Evolutionary conservation across 2,329 filamentous ascomycete genomes (phyloP), one percentile per base, ranked within the genome.

Genomic region (Botrytis deweyae): DNA sequence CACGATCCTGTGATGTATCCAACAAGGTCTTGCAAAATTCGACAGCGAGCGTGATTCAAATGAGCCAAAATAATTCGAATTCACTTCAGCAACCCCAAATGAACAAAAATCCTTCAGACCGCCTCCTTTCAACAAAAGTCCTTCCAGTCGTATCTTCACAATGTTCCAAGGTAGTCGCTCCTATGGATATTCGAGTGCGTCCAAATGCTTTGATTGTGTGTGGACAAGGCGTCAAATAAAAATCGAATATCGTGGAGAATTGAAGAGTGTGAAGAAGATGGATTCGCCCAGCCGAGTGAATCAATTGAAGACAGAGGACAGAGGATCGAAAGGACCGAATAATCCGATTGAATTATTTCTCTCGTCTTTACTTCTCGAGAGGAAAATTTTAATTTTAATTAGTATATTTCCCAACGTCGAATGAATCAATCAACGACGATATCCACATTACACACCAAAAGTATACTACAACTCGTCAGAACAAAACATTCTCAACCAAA

Each of bases 401-500:
- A 55, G 42, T 59, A 68, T 59, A 49, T 59, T 58, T 36, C 64
- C 22, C 40, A 55, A 29, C 59, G 38, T 68, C 61, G 36, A 40
- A 67, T 67, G 36, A 68, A 72, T 62, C 44, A 59, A 72, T 62
- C 36, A 55, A 70, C 58, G 69, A 29, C 44, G 46, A 73, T 40
- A 36, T 52, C 52, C 62, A 71, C 63, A 70, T 68, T 49, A 69
- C 40, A 70, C 66, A 49, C 44, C 65, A 71, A 63, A 52, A 52
- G 59, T 52, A 77, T 76, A 79, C 78, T 80, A 73, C 72, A 72
- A 73, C 75, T 63, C 69, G 79, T 80, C 75, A 80, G 79, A 78
- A 46, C 69, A 52, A 72, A 49, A 52, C 55, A 59, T 63, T 55
- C 33, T 44, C 55, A 61, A 36, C 38, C n/a, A 70, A 70, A 62